Percentiles rank a stretch among this genome's conserved stretches.
phyloP scores from a whole-genome alignment of 2,329 filamentous ascomycete genomes.

The Teratosphaeria destructans region DNA sequence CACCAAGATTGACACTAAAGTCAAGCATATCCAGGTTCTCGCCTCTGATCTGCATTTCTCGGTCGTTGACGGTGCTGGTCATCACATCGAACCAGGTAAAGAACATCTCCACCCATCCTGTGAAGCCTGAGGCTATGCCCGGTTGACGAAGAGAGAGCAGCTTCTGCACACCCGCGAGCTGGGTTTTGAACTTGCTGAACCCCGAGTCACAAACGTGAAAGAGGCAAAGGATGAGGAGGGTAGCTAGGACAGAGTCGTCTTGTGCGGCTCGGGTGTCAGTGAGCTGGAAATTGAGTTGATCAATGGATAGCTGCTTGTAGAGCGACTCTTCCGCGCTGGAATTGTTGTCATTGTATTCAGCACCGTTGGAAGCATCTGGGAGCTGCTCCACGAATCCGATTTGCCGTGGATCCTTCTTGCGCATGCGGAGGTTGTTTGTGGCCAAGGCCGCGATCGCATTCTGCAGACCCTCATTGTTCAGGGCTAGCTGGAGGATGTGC shows the following conservation, averaged over 20 bases:
- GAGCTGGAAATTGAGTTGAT: constrained; percentile 72
- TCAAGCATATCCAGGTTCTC: constrained; percentile 53
- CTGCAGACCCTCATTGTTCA: constrained; percentile 70
- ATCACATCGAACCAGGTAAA: constrained; percentile 95
- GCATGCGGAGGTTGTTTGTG: constrained; percentile 84
- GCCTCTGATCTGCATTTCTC: constrained; percentile 67
- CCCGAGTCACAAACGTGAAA: constrained; percentile 92
- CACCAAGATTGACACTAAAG: constrained; percentile 57
- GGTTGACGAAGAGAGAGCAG: constrained; percentile 67
- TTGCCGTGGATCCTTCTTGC: constrained; percentile 49
- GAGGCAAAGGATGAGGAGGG: constrained; percentile 76
- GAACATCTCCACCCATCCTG: constrained; percentile 82
- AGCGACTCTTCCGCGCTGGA: constrained; percentile 67
- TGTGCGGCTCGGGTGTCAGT: constrained; percentile 64
- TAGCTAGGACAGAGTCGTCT: constrained; percentile 79
- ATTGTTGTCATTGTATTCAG: constrained; percentile 24
- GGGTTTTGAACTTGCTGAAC: constrained; percentile 83
- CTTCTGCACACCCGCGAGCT: constrained; percentile 88
- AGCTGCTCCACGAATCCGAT: constrained; percentile 25
- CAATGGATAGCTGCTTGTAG: constrained; percentile 75
- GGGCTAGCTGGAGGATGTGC: constrained; percentile 69
- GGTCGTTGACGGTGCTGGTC: constrained; percentile 82
- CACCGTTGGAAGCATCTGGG: constrained; percentile 14
- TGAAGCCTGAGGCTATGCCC: constrained; percentile 49
- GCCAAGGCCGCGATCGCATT: constrained; percentile 85